phyloP scores from a whole-genome alignment of 2,329 filamentous ascomycete species.

The Botrytis galanthina region DNA sequence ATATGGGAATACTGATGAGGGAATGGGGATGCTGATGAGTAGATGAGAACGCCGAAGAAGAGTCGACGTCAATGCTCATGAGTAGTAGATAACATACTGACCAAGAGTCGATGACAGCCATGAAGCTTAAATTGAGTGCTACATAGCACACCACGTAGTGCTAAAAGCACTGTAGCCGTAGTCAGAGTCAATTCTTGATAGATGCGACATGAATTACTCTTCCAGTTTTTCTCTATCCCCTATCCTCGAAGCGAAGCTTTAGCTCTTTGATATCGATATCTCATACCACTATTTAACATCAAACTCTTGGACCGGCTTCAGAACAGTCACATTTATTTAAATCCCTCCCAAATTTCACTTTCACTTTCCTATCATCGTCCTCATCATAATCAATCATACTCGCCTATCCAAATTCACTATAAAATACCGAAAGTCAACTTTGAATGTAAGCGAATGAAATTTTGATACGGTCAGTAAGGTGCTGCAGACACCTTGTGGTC shows the following conservation, averaged over 20 bases:
- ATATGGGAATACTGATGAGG: no score
- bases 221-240: neutral
- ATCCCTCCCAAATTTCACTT: neutral
- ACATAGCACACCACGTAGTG: neutral
- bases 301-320: neutral
- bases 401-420: neutral
- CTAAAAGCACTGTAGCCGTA: neutral
- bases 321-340: rapidly evolving
- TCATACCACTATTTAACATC: neutral
- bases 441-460: neutral
- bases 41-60: no score
- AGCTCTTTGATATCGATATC: neutral
- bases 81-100: no score
- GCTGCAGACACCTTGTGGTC: neutral
- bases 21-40: no score
- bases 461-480: neutral
- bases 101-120: neutral
- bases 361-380: neutral
- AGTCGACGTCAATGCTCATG: no score
- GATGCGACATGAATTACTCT: neutral
- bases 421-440: neutral
- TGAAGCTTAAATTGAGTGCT: neutral
- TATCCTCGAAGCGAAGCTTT: neutral
- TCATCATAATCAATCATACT: neutral
- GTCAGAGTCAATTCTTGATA: neutral